Evolutionary conservation across 2,329 filamentous ascomycete genomes (phyloP), one percentile per base, ranked within the genome.

Genomic region (Clonostachys sp.): DNA sequence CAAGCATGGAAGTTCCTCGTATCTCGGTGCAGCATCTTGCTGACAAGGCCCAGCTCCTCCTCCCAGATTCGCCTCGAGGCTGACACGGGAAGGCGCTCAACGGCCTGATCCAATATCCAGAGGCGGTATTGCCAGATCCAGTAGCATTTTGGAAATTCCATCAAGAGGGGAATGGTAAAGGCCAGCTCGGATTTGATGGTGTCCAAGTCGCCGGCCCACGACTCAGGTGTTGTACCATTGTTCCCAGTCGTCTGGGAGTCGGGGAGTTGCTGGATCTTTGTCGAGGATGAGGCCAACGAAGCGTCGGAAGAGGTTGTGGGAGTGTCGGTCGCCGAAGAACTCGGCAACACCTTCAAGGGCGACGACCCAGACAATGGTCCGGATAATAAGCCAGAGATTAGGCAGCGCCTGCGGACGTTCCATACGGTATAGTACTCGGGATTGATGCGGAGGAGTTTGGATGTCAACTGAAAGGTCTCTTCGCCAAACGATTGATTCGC

Each of bases 41-140:
- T 80, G 17, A 90, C 88, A 9, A 97, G 73, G 0, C 74, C 83
- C 16, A 99, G 79, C 65, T 99, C 94, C 52, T 86, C 83, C 57
- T 86, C 75, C 94, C 94, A 99, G 44, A 96, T 74, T 38, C 74
- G 68, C 18, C 79, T 76, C 3, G 89, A 81, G 14, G 71, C 61
- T 0, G 71, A 48, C 2, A 67, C 52, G 3, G 82, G 77, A 10
- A 96, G 73, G 16, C 84, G 73, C 12, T 74, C 63, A 42, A 86
- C 87, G 34, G 84, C 84, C 63, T 89, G 81, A 47, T 85, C 73
- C 13, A 99, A 74, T 4, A 92, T 73, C 91, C 94, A 99, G 42
- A 86, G 70, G 30, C 94, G 85, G 67, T 96, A 92, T 57, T 96
- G 95, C 94, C 94, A 99, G 60, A 99, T 92, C 92, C 94, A 97